These are phyloP conservation scores for Trichoderma reesei DNA, from an alignment of 495 filamentous ascomycete species.

Conservation along the genomic window DNA sequence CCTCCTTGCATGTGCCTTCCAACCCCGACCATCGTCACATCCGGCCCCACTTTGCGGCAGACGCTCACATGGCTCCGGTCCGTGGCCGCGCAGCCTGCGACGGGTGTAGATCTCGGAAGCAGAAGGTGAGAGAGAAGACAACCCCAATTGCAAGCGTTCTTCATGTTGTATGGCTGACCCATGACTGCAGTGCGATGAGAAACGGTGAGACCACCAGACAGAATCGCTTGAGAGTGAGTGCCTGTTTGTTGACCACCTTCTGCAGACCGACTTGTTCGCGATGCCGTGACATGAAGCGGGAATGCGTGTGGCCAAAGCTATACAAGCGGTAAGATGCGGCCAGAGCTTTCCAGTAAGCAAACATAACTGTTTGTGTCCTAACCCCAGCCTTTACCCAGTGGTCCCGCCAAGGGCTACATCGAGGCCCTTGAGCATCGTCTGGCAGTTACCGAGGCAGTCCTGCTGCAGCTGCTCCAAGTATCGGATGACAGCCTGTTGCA, in stretches of 20 bases:
- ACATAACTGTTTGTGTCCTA: too few species aligned
- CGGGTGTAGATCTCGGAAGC: slow-evolving; percentile 3
- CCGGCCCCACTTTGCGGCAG: slow-evolving; percentile 1
- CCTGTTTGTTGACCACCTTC: not conserved
- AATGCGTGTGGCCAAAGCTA: slow-evolving; percentile 5
- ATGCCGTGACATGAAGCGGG: slow-evolving; percentile 6
- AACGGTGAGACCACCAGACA: slow-evolving; percentile 2
- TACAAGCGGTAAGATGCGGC: slow-evolving; percentile 7
- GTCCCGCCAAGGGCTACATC: not conserved
- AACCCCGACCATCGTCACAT: not conserved
- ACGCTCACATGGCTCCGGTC: slow-evolving; percentile 5
- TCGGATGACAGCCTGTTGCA: not conserved
- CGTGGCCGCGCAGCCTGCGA: slow-evolving; percentile 8
- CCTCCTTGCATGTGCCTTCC: too few species aligned
- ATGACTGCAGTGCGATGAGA: slow-evolving; percentile 1
- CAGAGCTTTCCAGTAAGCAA: not conserved
- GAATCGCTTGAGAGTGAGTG: too few species aligned
- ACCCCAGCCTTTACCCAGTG: not conserved
- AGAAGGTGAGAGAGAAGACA: not conserved
- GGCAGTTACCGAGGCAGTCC: not conserved
- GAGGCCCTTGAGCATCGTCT: slow-evolving; percentile 2
- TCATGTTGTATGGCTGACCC: not conserved
- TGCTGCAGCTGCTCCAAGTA: not conserved
- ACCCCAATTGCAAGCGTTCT: not conserved
- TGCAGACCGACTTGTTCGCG: not conserved